Evolutionary conservation across 495 filamentous ascomycete genomes (phyloP), one percentile per base, ranked within the genome.

Genomic region (Penicillium bovifimosum): DNA sequence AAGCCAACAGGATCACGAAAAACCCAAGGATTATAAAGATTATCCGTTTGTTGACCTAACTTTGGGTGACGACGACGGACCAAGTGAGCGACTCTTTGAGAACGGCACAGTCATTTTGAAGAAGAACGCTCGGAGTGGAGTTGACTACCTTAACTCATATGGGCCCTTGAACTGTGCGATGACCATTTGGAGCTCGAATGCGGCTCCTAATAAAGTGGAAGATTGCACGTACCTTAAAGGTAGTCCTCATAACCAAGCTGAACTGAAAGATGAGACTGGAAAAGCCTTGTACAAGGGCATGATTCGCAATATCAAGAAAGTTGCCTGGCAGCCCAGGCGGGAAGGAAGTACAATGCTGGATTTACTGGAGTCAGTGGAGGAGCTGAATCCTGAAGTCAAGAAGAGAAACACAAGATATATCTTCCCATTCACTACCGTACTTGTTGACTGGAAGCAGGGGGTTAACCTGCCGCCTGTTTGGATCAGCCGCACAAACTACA

Each of bases 121-220:
- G 38, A 41, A 41, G 38, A 41, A 41, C 38, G 2, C 16, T 41
- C 16, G 38, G 16, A 24, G 18, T 9, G 38, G 38, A 41, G 20
- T 41, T 41, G 38, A 41, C 16, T 41, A 41, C 17, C 39, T 52
- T 20, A 52, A 52, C 17, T 43, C 29, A 44, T 52, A 52, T 43
- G 49, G 49, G 24, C 49, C 49, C 17, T 44, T 32, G 42, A 43
- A 52, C 18, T 26, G 49, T 36, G 39, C 49, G 17, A 52, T 52
- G 49, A 26, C 33, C 18, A 43, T 52, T 26, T 52, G 49, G 49
- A 52, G 49, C 33, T 26, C 49, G 24, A 52, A 13, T 24, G 27
- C 40, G 34, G 49, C 49, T 26, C 29, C 49, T 14, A 34, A 44
- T 42, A 26, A 36, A 52, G 49, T 52, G 16, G 24, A 52, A 16